Evolutionary conservation across 169 alveolate species (phyloP).

Genomic region (Theileria orientalis): DNA sequence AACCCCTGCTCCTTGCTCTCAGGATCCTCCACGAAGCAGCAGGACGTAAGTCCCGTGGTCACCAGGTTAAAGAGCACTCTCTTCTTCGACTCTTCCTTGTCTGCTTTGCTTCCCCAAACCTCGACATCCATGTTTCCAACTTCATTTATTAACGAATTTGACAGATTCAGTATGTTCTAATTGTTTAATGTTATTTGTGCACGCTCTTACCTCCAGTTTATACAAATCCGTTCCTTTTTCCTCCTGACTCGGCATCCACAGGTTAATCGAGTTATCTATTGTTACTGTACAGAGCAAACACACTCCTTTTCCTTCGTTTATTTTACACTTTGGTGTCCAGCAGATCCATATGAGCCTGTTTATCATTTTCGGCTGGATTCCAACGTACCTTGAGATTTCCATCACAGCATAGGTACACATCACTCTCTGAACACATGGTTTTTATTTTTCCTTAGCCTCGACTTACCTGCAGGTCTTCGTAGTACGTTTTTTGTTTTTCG

Average conservation of each 20-base stretch:
- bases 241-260: conserved; percentile 44
- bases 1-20: conserved; percentile 11
- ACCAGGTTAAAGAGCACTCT: not conserved
- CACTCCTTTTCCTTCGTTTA: not conserved
- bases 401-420: conserved; percentile 19
- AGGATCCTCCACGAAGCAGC: conserved; percentile 32
- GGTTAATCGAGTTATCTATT: conserved; percentile 28
- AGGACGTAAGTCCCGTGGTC: conserved; percentile 17
- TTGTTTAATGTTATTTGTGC: not conserved
- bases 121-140: not conserved
- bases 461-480: conserved; percentile 9
- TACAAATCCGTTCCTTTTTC: conserved; percentile 16
- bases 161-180: conserved; percentile 52
- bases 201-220: conserved; percentile 49
- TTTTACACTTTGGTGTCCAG: conserved; percentile 51
- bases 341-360: conserved; percentile 40
- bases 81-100: not conserved
- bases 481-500: not conserved
- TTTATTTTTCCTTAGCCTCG: not conserved
- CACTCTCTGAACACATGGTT: conserved; percentile 3
- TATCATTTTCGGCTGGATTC: not conserved
- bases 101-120: not conserved
- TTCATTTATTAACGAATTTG: not conserved
- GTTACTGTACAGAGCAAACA: conserved; percentile 44
- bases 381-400: conserved; percentile 34